phyloP scores from a whole-genome alignment of 2,329 filamentous ascomycete genomes.

The Colletotrichum melonis region DNA sequence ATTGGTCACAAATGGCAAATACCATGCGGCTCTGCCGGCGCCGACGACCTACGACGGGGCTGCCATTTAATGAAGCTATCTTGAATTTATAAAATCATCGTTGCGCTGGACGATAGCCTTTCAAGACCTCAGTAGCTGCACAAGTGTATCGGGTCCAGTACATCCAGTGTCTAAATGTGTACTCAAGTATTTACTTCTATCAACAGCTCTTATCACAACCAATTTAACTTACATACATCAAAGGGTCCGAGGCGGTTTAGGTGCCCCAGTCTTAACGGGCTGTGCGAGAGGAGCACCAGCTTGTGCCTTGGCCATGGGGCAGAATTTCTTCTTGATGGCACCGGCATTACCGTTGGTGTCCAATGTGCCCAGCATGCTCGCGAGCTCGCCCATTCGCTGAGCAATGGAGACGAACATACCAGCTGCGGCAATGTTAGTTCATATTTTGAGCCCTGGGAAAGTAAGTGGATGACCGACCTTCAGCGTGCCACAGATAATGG shows the following conservation, averaged over 20 bases:
- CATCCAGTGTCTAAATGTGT: neutral
- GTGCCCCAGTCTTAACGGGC: neutral
- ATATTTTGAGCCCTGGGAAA: neutral
- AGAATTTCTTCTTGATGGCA: slow-evolving; percentile 32
- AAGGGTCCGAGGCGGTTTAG: neutral
- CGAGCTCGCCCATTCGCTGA: slow-evolving; percentile 29
- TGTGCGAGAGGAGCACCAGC: neutral
- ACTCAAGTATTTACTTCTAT: too few relatives aligned
- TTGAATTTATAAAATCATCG: neutral
- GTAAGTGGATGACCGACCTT: slow-evolving; percentile 40
- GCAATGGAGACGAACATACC: slow-evolving; percentile 32
- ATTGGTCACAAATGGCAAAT: neutral
- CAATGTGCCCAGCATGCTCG: slow-evolving; percentile 5
- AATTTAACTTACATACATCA: neutral
- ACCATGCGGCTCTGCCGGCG: neutral
- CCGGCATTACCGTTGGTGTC: neutral
- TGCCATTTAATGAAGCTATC: neutral
- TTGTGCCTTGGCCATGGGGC: neutral
- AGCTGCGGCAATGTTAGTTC: neutral
- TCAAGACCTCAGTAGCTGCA: too few relatives aligned
- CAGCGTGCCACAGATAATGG: slow-evolving; percentile 69
- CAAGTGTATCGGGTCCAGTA: neutral
- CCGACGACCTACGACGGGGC: neutral
- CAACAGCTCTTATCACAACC: neutral
- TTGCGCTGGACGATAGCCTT: neutral